Base-by-base conservation (phyloP, 306 rosid species). In the Spatholobus suberectus region DNA sequence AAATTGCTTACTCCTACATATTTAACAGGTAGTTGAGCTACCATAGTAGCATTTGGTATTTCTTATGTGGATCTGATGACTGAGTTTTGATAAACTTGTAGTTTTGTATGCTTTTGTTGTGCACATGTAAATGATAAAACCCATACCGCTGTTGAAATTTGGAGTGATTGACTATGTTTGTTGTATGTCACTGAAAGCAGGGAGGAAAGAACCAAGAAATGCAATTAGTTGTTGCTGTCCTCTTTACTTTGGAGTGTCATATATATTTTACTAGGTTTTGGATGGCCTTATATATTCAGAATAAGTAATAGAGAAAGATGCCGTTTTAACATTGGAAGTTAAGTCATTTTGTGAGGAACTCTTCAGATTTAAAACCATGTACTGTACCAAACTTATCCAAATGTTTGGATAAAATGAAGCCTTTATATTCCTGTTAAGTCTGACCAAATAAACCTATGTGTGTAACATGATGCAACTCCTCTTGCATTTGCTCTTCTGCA, bases 401-500 rank as follows among this genome's bases (percentile, higher is more conserved):
- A 29, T 29, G 32, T 29, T 29, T 3, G 3, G 32, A 29, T 61
- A 61, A 14, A 61, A 61, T 27, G 40, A 13, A 27, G 8, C 40
- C 68, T 5, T 18, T 77, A 44, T 44, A 41, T 47, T 65, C 37
- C 37, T 62, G 62, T 29, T 41, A 76, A 34, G 58, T 26, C 69
- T 55, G 44, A 73, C 67, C 20, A 59, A 40, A 59, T 44, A 76
- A 59, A 61, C 71, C 5, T 61, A 10, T 41, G 3, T 76, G 17
- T 41, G 3, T 76, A 44, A 27, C 61, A 43, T 62, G 81, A 44
- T 76, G 38, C 68, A 37, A 26, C 76, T 73, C 70, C 70, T 40
- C 68, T 40, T 15, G n/a, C 26, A 29, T 41, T 9, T n/a, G 5
- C 70, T 24, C 11, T 41, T 61, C 4, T 20, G 47, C 21, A 6